These are phyloP conservation scores for Alternaria sp. DNA, from an alignment of 2,329 filamentous ascomycete species.

Conservation along the genomic window DNA sequence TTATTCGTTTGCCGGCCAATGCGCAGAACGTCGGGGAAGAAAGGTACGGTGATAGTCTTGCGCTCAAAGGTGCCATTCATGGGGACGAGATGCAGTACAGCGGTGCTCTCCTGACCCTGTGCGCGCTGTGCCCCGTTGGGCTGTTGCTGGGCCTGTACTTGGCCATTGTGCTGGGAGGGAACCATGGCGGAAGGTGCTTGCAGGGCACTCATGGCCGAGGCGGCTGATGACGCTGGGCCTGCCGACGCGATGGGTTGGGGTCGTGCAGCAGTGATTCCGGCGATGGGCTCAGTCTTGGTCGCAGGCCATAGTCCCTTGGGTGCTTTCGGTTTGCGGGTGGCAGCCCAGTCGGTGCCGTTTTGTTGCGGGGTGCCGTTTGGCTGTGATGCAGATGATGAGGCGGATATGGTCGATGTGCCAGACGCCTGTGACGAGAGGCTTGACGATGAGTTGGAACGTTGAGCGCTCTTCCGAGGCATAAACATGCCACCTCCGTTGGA, in stretches of 20 bases:
- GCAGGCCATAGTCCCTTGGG: slow-evolving; percentile 69
- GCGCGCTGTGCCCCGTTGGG: slow-evolving; percentile 64
- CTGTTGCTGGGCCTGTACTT: slow-evolving; percentile 62
- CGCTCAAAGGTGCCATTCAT: slow-evolving; percentile 97
- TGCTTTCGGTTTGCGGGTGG: slow-evolving; percentile 57
- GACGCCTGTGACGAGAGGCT: slow-evolving; percentile 73
- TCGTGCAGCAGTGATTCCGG: slow-evolving; percentile 68
- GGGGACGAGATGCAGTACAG: slow-evolving; percentile 84
- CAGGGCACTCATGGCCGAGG: slow-evolving; percentile 69
- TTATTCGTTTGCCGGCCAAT: slow-evolving; percentile 97
- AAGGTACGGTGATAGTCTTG: slow-evolving; percentile 94
- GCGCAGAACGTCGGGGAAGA: slow-evolving; percentile 88
- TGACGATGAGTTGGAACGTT: slow-evolving; percentile 89
- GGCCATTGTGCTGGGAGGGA: slow-evolving; percentile 73
- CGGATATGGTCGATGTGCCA: slow-evolving; percentile 70
- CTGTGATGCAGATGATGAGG: slow-evolving; percentile 62
- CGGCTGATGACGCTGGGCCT: slow-evolving; percentile 65
- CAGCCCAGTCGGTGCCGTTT: slow-evolving; percentile 51
- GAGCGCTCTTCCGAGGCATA: slow-evolving; percentile 83
- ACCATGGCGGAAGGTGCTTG: slow-evolving; percentile 69
- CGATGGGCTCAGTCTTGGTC: slow-evolving; percentile 71
- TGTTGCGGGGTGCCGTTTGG: slow-evolving; percentile 65
- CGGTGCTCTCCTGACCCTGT: slow-evolving; percentile 67
- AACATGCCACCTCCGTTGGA: slow-evolving; percentile 77
- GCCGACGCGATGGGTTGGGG: slow-evolving; percentile 68